These are phyloP conservation scores for Talaromyces thailandensis DNA, from an alignment of 495 filamentous ascomycete genomes.

Conservation along the genomic window DNA sequence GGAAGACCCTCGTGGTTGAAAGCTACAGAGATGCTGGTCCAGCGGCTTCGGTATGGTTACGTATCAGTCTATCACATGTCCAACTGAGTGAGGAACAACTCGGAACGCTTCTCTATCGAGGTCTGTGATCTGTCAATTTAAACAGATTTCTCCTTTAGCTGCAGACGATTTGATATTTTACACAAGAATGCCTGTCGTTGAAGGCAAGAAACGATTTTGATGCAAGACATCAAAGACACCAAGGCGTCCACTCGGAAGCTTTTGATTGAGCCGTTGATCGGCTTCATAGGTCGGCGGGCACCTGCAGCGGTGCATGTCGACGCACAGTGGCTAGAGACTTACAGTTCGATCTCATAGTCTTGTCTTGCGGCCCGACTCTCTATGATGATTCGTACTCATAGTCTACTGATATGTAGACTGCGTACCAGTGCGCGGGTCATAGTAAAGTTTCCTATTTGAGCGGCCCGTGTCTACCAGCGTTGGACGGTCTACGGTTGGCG, in stretches of 20 bases:
- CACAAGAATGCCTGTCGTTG: neutral
- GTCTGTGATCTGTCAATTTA: neutral
- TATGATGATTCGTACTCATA: neutral
- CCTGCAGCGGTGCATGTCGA: neutral
- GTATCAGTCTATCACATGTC: neutral
- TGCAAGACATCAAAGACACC: neutral
- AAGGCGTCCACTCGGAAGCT: constrained; percentile 7
- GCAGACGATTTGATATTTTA: neutral
- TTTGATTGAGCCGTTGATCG: neutral
- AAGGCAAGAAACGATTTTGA: neutral
- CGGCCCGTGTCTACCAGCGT: neutral
- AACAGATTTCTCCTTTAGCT: neutral
- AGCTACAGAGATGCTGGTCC: neutral
- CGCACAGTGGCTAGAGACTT: neutral
- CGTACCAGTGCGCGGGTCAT: neutral
- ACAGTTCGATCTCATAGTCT: neutral
- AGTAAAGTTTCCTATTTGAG: neutral
- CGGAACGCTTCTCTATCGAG: neutral
- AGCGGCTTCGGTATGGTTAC: neutral
- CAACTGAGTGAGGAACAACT: neutral
- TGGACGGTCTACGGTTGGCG: neutral
- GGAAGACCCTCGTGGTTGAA: neutral
- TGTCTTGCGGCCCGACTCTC: neutral
- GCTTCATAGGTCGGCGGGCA: neutral
- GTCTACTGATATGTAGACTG: too few species aligned